These are phyloP conservation scores for Westerdykella sp. DNA, from an alignment of 2,329 filamentous ascomycete species.

Conservation along the genomic window DNA sequence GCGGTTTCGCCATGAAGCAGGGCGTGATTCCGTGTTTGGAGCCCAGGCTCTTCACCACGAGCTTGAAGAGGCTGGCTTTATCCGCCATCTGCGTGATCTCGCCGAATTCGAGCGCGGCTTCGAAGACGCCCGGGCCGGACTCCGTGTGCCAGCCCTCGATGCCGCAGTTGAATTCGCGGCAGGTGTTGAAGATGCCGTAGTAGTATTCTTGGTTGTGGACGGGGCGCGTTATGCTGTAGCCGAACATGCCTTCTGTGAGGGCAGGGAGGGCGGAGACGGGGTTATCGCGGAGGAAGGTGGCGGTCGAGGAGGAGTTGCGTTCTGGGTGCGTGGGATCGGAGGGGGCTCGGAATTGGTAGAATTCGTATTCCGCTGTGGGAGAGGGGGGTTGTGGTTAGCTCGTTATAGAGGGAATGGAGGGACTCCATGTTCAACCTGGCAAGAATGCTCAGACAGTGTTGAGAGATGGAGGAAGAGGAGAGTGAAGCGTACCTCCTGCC, in stretches of 20 bases:
- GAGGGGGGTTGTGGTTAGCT: slow-evolving; percentile 10
- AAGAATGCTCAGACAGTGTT: slow-evolving; percentile 2
- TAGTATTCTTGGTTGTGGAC: slow-evolving; percentile 90
- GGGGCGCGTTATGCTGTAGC: slow-evolving; percentile 81
- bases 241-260: slow-evolving; percentile 91
- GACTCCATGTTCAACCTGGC: slow-evolving; percentile 4
- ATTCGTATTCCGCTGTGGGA: slow-evolving; percentile 80
- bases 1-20: slow-evolving; percentile 98
- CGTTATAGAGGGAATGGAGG: slow-evolving; percentile 10
- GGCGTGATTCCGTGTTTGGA: slow-evolving; percentile 86
- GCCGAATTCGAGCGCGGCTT: slow-evolving; percentile 85
- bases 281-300: slow-evolving; percentile 67
- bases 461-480: not conserved
- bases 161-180: slow-evolving; percentile 68
- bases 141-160: slow-evolving; percentile 97
- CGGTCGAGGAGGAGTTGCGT: slow-evolving; percentile 61
- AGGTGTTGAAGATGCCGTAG: slow-evolving; percentile 78
- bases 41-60: slow-evolving; percentile 82
- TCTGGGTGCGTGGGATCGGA: slow-evolving; percentile 44
- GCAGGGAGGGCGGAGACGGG: slow-evolving; percentile 66
- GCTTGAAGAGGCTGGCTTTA: slow-evolving; percentile 87
- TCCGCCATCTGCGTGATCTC: slow-evolving; percentile 89
- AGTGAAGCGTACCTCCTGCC: slow-evolving; percentile 67
- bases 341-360: slow-evolving; percentile 79
- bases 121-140: slow-evolving; percentile 87